These are phyloP conservation scores for Coemansia sp. DNA, from an alignment of 192 early-diverging fungal species.

Conservation along the genomic window DNA sequence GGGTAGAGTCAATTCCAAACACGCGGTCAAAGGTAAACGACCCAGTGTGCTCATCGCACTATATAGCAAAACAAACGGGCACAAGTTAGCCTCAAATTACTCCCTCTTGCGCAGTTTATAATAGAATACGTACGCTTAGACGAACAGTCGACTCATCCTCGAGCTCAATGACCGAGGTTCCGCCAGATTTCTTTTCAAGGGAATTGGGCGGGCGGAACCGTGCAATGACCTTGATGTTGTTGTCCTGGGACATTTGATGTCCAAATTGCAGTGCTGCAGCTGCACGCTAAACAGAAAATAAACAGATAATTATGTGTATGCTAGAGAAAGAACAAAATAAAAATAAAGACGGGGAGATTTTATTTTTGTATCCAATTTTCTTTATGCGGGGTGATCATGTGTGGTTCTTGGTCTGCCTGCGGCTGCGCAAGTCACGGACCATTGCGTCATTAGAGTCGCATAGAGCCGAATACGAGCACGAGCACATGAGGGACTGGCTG, in stretches of 20 bases:
- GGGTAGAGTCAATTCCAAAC: constrained; percentile 81
- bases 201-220: constrained; percentile 96
- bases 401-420: not conserved
- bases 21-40: constrained; percentile 90
- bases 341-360: constrained; percentile 4
- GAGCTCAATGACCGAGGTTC: constrained; percentile 79
- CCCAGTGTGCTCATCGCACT: constrained; percentile 64
- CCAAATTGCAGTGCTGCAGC: too few species aligned
- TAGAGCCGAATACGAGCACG: constrained; percentile 18
- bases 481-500: constrained; percentile 13
- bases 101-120: not conserved
- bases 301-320: not conserved
- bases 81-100: too few species aligned
- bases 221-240: constrained; percentile 96
- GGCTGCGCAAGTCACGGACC: constrained; percentile 15
- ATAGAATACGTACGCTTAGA: constrained; percentile 33
- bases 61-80: constrained; percentile 10
- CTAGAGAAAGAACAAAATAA: not conserved
- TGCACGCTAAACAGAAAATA: not conserved
- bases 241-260: constrained; percentile 60
- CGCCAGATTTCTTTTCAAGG: constrained; percentile 87
- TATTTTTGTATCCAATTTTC: not conserved
- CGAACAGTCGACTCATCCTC: constrained; percentile 63
- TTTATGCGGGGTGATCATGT: not conserved
- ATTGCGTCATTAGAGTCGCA: constrained; percentile 18